Evolutionary conservation across 441 rosid species (phyloP), one percentile per base, ranked within the genome.

Genomic region (Hura crepitans): DNA sequence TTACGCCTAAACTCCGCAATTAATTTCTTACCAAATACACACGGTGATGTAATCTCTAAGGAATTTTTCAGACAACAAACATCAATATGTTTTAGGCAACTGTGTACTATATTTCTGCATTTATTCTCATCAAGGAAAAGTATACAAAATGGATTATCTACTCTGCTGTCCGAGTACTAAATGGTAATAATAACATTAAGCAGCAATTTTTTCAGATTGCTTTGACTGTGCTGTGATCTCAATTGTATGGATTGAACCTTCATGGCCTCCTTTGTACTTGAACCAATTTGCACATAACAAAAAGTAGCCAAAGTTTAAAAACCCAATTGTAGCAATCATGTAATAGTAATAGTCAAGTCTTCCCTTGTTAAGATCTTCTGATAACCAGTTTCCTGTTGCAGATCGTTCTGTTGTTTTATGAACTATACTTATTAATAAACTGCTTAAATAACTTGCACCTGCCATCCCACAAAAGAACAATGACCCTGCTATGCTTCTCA

Each of bases 401-500:
- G 87, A 59, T 56, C 74, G 71, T 49, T 71, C 66, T 5, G 95
- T 91, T 6, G 75, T 84, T 69, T 57, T 57, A 70, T 89, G 97
- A 68, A 91, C 87, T 43, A 85, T 43, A n/a, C 83, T 63, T 33
- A 89, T 89, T 54, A 91, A 76, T 12, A 87, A 76, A 77, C 84
- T 86, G 65, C 87, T 87, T 4, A 89, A 45, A 71, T 87, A 91
- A 69, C 86, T 86, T 13, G 91, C 79, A 11, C 76, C 83, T 25
- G 95, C 93, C 33, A 51, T 12, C 28, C 89, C 91, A 3, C 91
- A 89, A 14, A 77, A 87, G 66, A 63, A 86, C 49, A 91, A 70
- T 3, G 95, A 85, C 59, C 97, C 95, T 0, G 85, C 97, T 25
- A 90, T 79, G 80, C 91, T 90, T 73, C 88, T 88, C 96, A 90